phyloP scores from a whole-genome alignment of 805 yeast species.

The Yarrowia divulgata region DNA sequence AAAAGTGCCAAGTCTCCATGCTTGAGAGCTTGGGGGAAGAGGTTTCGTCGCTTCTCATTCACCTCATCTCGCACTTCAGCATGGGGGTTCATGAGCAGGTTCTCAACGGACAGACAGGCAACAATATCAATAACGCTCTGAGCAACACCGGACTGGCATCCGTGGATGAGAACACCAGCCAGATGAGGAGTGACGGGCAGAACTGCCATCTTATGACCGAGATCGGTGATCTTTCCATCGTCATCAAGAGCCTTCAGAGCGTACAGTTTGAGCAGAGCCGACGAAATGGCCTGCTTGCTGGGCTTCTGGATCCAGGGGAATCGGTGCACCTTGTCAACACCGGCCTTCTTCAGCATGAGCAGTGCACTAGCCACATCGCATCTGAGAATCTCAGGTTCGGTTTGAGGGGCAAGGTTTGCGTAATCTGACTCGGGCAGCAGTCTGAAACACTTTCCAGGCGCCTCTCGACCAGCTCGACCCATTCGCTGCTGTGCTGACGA shows the following conservation, averaged over 20 bases:
- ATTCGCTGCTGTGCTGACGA: slow-evolving; percentile 95
- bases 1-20: slow-evolving; percentile 85
- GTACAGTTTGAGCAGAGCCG: slow-evolving; percentile 80
- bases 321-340: slow-evolving; percentile 75
- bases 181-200: slow-evolving; percentile 93
- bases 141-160: slow-evolving; percentile 59
- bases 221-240: slow-evolving; percentile 72
- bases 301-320: slow-evolving; percentile 97
- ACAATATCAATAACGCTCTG: slow-evolving; percentile 82
- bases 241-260: slow-evolving; percentile 81
- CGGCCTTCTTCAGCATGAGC: slow-evolving; percentile 79
- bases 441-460: slow-evolving; percentile 86
- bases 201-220: slow-evolving; percentile 87
- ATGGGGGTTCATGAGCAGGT: slow-evolving; percentile 78
- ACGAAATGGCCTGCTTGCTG: slow-evolving; percentile 72
- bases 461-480: slow-evolving; percentile 99
- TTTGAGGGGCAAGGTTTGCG: slow-evolving; percentile 65
- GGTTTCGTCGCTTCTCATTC: slow-evolving; percentile 72
- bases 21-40: slow-evolving; percentile 72
- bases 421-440: slow-evolving; percentile 80
- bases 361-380: slow-evolving; percentile 86
- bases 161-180: slow-evolving; percentile 81
- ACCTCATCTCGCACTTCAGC: slow-evolving; percentile 85
- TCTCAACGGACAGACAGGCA: slow-evolving; percentile 92
- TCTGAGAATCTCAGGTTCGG: slow-evolving; percentile 92